A percentile compares a stretch with the other conserved stretches of the same genome.
These are phyloP conservation scores for Termitomyces sp. DNA, from an alignment of 768 basidiomycete genomes.

Conservation along the genomic window DNA sequence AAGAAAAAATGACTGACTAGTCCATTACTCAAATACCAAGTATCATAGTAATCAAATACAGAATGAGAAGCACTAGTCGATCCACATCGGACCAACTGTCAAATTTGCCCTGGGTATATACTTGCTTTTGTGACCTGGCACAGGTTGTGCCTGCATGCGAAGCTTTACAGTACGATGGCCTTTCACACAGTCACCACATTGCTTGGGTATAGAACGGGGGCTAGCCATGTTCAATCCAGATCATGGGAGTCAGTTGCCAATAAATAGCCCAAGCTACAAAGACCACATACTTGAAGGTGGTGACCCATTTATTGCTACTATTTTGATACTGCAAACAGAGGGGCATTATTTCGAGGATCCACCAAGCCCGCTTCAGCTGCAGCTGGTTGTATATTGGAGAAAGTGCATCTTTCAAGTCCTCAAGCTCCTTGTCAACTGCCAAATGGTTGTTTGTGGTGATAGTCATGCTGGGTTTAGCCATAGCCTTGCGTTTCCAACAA, in stretches of 20 bases:
- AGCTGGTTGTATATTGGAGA: constrained; percentile 51
- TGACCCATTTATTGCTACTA: constrained; percentile 27
- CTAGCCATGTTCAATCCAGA: too few relatives aligned
- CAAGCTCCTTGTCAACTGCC: constrained; percentile 38
- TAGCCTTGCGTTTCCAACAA: background rate
- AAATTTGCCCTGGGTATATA: too few relatives aligned
- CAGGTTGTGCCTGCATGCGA: constrained; percentile 45
- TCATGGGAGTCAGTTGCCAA: constrained; percentile 15
- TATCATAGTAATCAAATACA: too few relatives aligned
- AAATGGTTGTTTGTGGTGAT: background rate
- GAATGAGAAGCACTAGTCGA: constrained; percentile 9
- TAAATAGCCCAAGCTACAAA: background rate
- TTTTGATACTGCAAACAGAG: constrained; percentile 30
- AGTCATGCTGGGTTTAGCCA: constrained; percentile 10
- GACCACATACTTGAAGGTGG: too few relatives aligned
- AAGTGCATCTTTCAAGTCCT: constrained; percentile 49
- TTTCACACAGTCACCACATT: constrained; percentile 32
- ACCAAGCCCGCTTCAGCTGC: constrained; percentile 38
- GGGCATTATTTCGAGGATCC: constrained; percentile 52
- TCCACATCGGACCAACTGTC: too few relatives aligned
- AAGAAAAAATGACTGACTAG: too few relatives aligned
- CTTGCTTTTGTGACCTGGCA: constrained; percentile 12
- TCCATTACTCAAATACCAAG: too few relatives aligned
- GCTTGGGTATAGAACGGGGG: constrained; percentile 34
- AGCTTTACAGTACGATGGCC: constrained; percentile 49